These are phyloP conservation scores for Solanum piurae DNA, from an alignment of 257 asterid genomes.

Conservation along the genomic window DNA sequence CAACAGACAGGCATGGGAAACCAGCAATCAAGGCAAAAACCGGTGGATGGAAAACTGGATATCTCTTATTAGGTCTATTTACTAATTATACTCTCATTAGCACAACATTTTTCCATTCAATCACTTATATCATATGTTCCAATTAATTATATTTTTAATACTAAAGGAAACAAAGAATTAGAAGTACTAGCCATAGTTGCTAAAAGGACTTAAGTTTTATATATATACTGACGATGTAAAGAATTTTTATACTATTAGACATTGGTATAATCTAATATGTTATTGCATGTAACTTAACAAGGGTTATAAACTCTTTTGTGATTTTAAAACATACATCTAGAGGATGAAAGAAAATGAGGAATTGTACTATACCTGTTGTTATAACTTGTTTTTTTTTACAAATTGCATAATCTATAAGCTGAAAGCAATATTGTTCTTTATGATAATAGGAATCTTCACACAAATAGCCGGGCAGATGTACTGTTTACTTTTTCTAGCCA, in stretches of 20 bases:
- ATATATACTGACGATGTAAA: background rate
- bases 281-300: background rate
- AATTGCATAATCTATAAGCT: background rate
- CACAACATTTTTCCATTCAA: background rate
- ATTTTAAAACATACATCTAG: background rate
- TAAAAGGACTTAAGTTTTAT: background rate
- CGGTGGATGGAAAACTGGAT: slow-evolving; percentile 83
- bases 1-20: slow-evolving; percentile 39
- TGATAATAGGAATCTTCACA: background rate
- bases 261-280: background rate
- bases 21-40: slow-evolving; percentile 50
- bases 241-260: background rate
- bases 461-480: background rate
- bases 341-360: background rate
- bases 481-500: background rate
- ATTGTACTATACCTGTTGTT: background rate
- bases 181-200: background rate
- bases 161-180: background rate
- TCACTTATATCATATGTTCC: background rate
- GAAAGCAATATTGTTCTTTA: background rate
- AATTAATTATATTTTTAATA: background rate
- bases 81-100: background rate
- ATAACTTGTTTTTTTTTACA: background rate
- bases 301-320: background rate
- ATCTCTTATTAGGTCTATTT: slow-evolving; percentile 41